Evolutionary conservation across 2,329 filamentous ascomycete species (phyloP), one percentile per base, ranked within the genome.

Genomic region (Delphinella strobiligena): DNA sequence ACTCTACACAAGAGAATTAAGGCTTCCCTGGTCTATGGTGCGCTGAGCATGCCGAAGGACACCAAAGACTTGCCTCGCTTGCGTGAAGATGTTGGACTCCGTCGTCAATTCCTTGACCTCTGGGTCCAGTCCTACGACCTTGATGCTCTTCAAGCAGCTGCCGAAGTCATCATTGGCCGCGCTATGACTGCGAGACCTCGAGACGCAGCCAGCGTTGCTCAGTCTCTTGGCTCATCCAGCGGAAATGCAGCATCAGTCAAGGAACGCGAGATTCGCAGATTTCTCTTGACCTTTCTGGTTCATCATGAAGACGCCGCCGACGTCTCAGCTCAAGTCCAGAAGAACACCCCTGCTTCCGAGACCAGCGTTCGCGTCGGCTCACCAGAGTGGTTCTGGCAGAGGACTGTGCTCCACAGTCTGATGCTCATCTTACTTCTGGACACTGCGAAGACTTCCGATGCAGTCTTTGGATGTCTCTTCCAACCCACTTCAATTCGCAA

Each of bases 381-480:
- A 4, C 56, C 61, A 36, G 61, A 55, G 14, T 69, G 63, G 61
- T 60, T 62, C 19, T 75, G 74, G 63, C 65, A 68, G 43, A 71
- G 71, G 36, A 77, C 70, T 3, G 59, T 73, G 10, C 59, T 75
- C 31, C 68, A 74, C 24, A 74, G 72, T 48, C 58, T 78, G 32
- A 71, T 78, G 70, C 63, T 80, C 2, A 61, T 79, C 36, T 61
- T 69, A 40, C 60, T 80, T 12, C 62, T 81, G 10, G 76, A 81
- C 48, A 66, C 68, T 43, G 66, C 63, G 8, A 74, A 71, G 49
- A 49, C 42, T 4, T 49, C 54, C 14, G 58, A 60, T 3, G 39
- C 55, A 34, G 36, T 66, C 10, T 12, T 39, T 1, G 50, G 54
- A 29, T 67, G 64, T 44, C 61, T 78, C 2, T 78, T 78, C 52